phyloP scores from a whole-genome alignment of 1,284 basidiomycete species.

The Ceratobasidium sp. region DNA sequence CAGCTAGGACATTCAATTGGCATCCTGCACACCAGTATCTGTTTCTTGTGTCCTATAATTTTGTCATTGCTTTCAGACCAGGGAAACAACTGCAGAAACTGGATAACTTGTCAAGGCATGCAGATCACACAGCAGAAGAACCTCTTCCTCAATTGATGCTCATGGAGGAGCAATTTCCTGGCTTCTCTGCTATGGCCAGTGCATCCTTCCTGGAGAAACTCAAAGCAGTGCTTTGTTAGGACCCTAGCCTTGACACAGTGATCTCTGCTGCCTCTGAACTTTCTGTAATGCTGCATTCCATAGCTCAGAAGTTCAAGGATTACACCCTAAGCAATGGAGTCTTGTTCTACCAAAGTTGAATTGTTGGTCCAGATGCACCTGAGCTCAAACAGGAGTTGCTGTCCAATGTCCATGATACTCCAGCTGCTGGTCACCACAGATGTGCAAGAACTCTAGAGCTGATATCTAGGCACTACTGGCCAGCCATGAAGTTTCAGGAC shows the following conservation, averaged over 20 bases:
- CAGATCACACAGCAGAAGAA: constrained; percentile 29
- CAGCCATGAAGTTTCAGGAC: too few relatives aligned
- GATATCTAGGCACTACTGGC: too few relatives aligned
- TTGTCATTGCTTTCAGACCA: constrained; percentile 43
- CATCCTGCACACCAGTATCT: constrained; percentile 46
- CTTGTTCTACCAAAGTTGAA: too few relatives aligned
- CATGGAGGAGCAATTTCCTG: not conserved
- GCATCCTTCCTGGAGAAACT: too few relatives aligned
- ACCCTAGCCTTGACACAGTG: not conserved
- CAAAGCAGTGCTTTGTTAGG: not conserved
- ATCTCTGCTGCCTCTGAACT: not conserved
- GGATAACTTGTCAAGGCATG: constrained; percentile 44
- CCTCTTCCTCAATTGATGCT: not conserved
- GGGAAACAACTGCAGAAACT: constrained; percentile 43
- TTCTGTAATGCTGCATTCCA: not conserved
- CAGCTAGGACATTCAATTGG: constrained; percentile 38
- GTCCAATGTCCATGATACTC: too few relatives aligned
- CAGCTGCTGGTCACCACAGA: too few relatives aligned
- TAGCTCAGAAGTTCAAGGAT: too few relatives aligned
- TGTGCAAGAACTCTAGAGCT: too few relatives aligned
- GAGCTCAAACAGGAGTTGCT: too few relatives aligned
- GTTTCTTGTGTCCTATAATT: too few relatives aligned
- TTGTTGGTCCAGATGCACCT: too few relatives aligned
- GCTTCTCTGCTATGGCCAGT: not conserved
- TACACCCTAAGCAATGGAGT: too few relatives aligned